These are phyloP conservation scores for Cinnamomum chago DNA, from an alignment of 164 flowering plant species.

Conservation along the genomic window DNA sequence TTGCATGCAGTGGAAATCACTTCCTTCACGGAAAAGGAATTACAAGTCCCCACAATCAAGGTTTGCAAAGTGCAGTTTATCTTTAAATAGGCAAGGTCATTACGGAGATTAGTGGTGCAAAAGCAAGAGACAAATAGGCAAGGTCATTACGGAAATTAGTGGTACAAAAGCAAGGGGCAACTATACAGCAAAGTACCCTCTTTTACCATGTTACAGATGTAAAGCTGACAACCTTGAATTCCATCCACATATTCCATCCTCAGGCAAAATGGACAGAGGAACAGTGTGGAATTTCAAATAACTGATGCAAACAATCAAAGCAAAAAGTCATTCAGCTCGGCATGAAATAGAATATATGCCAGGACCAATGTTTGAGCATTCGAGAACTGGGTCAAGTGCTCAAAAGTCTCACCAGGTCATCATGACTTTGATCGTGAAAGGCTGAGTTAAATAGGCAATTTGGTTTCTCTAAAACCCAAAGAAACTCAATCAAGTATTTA, in stretches of 20 bases:
- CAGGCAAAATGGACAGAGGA: neutral
- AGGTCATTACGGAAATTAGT: neutral
- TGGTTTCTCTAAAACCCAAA: neutral
- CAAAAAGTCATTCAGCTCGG: neutral
- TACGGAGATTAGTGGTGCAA: neutral
- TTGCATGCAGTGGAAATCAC: neutral
- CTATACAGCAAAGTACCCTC: neutral
- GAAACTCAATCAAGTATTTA: neutral
- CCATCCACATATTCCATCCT: neutral
- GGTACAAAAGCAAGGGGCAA: too few relatives aligned
- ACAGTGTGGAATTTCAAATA: neutral
- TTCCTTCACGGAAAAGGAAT: too few relatives aligned
- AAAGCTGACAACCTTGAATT: neutral
- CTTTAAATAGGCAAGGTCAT: neutral
- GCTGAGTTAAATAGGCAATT: neutral
- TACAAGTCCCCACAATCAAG: too few relatives aligned
- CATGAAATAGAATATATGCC: neutral
- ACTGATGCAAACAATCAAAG: neutral
- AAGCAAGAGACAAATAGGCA: neutral
- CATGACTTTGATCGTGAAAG: neutral
- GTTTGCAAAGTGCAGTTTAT: neutral
- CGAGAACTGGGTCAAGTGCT: neutral
- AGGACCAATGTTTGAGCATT: too few relatives aligned
- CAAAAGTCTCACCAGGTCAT: neutral
- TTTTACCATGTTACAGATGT: neutral